Base-by-base conservation (phyloP, 1,284 basidiomycete genomes). In the Leccinum insolens region DNA sequence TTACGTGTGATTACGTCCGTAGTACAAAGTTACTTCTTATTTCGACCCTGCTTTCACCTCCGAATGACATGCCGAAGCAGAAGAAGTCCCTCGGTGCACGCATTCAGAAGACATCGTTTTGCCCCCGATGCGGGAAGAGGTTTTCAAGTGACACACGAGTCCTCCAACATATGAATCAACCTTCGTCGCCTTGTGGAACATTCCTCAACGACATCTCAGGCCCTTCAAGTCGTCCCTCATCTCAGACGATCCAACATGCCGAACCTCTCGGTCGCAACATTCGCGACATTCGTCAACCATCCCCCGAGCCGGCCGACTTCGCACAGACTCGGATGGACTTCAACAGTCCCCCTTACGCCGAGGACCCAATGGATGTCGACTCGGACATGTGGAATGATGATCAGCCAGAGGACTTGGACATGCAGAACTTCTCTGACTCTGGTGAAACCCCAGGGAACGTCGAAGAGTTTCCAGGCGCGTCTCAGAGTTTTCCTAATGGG, bases 91-190 rank as follows among this genome's bases (percentile, higher is more conserved):
- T 46, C 3, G 7, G 15, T 49, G 3, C 17, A 3, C 9, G 9
- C 7, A 7, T 25, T 14, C 57, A 52, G 25, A 66, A 67, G 59
- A 65, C 39, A 14, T 39, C 14, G 39, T 39, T 39, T 39, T 39
- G 39, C 39, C 39, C 39, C 39, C 39, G 39, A 57, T 65, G 63
- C 12, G 22, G 63, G 3, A 67, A 61, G 20, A 61, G 66, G 41
- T 67, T 67, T 20, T 4, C 58, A 31, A 58, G 25, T 34, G 58
- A 67, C 3, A 65, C 41, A 8, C 20, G 8, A 14, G 14, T 67
- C 25, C 63, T 65, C 8, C 46, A 67, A 20, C 63, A 67, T 14
- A 65, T 67, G 66, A 67, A 67, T 22, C 63, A 67, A 31, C 58
- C 66, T 11, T 60, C 15, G 8, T 60, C 34, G 2, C 46, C 12